phyloP scores from a whole-genome alignment of 169 alveolate genomes.

The Plasmodium gaboni region DNA sequence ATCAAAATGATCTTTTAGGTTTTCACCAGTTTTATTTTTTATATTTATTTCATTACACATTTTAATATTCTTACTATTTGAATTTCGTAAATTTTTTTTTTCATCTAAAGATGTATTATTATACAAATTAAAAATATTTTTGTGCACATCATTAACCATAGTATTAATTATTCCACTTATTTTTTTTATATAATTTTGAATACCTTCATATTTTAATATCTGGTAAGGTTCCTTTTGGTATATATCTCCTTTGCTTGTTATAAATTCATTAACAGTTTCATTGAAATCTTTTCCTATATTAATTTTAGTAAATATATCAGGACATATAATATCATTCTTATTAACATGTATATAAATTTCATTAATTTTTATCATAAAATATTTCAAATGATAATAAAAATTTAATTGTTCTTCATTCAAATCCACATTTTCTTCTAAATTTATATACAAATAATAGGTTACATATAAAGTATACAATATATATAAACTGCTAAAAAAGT shows the following conservation, averaged over 20 bases:
- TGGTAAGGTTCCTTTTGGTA: neutral
- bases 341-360: slow-evolving; percentile 52
- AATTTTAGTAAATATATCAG: slow-evolving; percentile 57
- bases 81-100: neutral
- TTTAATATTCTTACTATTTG: neutral
- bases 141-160: no score
- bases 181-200: slow-evolving; percentile 14
- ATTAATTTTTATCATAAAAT: slow-evolving; percentile 49
- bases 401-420: slow-evolving; percentile 43
- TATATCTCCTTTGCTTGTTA: slow-evolving; percentile 3
- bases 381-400: slow-evolving; percentile 61
- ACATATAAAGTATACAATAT: slow-evolving; percentile 63
- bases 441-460: slow-evolving; percentile 52
- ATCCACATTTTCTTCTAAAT: slow-evolving; percentile 54
- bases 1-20: neutral
- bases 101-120: slow-evolving; percentile 13
- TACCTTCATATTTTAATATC: slow-evolving; percentile 9
- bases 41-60: neutral
- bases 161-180: neutral
- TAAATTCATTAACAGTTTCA: slow-evolving; percentile 37
- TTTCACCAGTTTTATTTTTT: neutral
- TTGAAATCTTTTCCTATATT: slow-evolving; percentile 46
- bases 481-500: slow-evolving; percentile 58
- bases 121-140: neutral
- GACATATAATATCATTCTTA: slow-evolving; percentile 47